Evolutionary conservation across 2,329 filamentous ascomycete genomes (phyloP).

Genomic region (Hymenoscyphus repandus): DNA sequence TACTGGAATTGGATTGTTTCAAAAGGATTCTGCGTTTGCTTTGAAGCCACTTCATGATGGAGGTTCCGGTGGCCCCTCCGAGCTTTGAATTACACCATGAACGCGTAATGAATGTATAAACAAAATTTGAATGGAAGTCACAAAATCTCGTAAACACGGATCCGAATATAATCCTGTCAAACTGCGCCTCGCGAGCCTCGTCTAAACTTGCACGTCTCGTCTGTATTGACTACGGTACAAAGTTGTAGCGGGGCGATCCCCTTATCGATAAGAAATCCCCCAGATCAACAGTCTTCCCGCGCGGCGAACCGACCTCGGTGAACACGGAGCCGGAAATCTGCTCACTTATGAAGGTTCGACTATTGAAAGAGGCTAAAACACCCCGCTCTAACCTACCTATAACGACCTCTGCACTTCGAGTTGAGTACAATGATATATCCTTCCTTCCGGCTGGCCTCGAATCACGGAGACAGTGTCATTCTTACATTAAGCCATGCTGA

Average conservation of each 20-base stretch:
- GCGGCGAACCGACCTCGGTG: not conserved
- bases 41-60: constrained; percentile 8
- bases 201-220: too few relatives aligned
- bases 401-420: too few relatives aligned
- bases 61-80: not conserved
- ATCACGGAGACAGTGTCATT: not conserved
- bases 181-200: too few relatives aligned
- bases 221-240: too few relatives aligned
- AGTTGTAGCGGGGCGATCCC: not conserved
- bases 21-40: constrained; percentile 6
- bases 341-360: too few relatives aligned
- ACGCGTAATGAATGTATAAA: too few relatives aligned
- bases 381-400: too few relatives aligned
- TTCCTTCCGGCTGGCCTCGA: not conserved
- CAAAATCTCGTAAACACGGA: not conserved
- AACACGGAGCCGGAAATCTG: too few relatives aligned
- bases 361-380: too few relatives aligned
- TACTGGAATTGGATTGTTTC: not conserved
- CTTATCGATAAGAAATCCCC: constrained; percentile 2
- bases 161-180: too few relatives aligned
- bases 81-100: too few relatives aligned
- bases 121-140: too few relatives aligned
- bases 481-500: constrained; percentile 37
- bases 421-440: not conserved
- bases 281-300: not conserved